Conservation (phyloP, 2,329 filamentous ascomycete genomes). For the Phyllachora maydis region DNA sequence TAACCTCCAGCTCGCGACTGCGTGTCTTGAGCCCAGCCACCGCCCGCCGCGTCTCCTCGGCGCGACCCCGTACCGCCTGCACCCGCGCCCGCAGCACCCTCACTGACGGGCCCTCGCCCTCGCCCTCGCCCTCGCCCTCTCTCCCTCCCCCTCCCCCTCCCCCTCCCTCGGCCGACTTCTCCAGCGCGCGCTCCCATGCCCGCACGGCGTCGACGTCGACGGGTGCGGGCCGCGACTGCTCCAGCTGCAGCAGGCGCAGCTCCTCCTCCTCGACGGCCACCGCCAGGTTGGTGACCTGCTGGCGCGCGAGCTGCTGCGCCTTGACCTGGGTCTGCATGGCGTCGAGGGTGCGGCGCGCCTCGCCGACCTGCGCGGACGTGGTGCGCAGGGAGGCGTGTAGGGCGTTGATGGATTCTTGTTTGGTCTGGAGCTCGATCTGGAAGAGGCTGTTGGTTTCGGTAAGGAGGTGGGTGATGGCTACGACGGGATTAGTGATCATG, state of each 20-base stretch:
- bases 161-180: constrained; percentile 22
- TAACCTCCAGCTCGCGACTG: constrained; percentile 66
- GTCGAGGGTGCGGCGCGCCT: constrained; percentile 56
- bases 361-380: constrained; percentile 57
- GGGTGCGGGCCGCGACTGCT: constrained; percentile 21
- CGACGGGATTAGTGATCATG: constrained; percentile 13
- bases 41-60: constrained; percentile 43
- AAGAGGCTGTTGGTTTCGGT: constrained; percentile 63
- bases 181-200: constrained; percentile 33
- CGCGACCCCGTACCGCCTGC: constrained; percentile 49
- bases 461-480: constrained; percentile 67
- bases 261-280: constrained; percentile 55
- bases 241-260: constrained; percentile 24
- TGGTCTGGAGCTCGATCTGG: constrained; percentile 58
- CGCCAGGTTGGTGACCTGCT: constrained; percentile 61
- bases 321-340: constrained; percentile 43
- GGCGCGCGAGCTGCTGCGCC: constrained; percentile 42
- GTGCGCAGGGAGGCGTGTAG: constrained; percentile 66
- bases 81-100: constrained; percentile 45
- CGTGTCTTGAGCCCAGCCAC: constrained; percentile 54
- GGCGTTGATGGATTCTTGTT: constrained; percentile 65
- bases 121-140: no score
- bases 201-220: constrained; percentile 22
- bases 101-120: constrained; percentile 17
- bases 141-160: no score